Conservation (phyloP, 2,329 filamentous ascomycete genomes). For the Penicillium sp. region DNA sequence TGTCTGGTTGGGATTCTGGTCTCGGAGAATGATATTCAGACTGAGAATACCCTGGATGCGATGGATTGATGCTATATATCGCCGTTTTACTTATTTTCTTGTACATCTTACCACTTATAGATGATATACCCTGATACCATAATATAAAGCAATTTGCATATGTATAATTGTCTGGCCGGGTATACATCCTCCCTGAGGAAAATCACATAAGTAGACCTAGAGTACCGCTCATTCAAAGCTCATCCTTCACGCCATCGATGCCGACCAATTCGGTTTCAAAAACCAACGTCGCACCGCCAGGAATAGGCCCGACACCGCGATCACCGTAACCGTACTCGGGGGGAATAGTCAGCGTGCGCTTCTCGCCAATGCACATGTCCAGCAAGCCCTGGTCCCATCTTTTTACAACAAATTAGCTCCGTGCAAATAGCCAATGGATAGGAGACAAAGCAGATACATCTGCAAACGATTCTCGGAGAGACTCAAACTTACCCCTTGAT, state of each 20-base stretch:
- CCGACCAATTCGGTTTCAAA: conserved; percentile 89
- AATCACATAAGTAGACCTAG: not conserved
- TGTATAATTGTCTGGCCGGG: not conserved
- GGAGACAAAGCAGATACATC: not conserved
- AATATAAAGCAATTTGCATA: conserved; percentile 2
- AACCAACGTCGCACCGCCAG: conserved; percentile 75
- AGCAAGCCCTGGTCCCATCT: conserved; percentile 88
- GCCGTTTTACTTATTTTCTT: not conserved
- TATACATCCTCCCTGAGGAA: not conserved
- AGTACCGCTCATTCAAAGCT: conserved; percentile 34
- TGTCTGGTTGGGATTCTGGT: conserved; percentile 64
- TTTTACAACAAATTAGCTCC: conserved; percentile 13
- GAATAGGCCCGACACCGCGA: conserved; percentile 75
- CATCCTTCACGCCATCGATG: conserved; percentile 69
- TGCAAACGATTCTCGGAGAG: not conserved
- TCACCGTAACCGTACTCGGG: conserved; percentile 81
- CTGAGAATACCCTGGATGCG: conserved; percentile 50
- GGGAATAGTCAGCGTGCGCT: conserved; percentile 85
- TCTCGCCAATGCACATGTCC: conserved; percentile 95
- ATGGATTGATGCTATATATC: conserved; percentile 55
- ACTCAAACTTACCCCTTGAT: conserved; percentile 72
- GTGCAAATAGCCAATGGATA: not conserved
- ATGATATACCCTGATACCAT: conserved; percentile 17
- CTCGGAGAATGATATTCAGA: conserved; percentile 49
- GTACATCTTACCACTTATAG: conserved; percentile 15